These are phyloP conservation scores for Cryphonectria radicalis DNA, from an alignment of 2,329 filamentous ascomycete genomes.

Conservation along the genomic window DNA sequence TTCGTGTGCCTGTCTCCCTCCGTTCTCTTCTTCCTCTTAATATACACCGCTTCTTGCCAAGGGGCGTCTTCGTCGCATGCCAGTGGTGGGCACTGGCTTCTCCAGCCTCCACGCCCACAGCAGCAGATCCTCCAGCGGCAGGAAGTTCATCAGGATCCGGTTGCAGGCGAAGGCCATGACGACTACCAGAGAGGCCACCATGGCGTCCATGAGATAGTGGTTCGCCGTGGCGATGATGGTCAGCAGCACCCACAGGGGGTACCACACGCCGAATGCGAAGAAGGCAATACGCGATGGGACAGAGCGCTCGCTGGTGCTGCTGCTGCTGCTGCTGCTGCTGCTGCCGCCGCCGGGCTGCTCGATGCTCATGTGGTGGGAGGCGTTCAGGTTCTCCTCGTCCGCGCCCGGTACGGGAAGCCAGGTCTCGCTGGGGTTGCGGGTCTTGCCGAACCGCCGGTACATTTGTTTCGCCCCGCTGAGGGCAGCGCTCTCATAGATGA, in stretches of 20 bases:
- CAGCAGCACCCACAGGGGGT: slow-evolving; percentile 57
- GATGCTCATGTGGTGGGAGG: neutral
- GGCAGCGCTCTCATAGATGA: slow-evolving; percentile 53
- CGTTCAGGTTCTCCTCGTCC: slow-evolving; percentile 24
- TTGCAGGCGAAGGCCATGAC: slow-evolving; percentile 60
- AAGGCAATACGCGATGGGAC: slow-evolving; percentile 28
- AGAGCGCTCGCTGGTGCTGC: slow-evolving; percentile 26
- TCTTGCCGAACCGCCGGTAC: slow-evolving; percentile 28
- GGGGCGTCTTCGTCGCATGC: slow-evolving; percentile 31
- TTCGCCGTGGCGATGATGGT: slow-evolving; percentile 67
- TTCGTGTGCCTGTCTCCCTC: neutral
- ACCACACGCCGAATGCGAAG: slow-evolving; percentile 49
- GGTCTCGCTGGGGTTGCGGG: slow-evolving; percentile 23
- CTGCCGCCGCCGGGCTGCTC: neutral
- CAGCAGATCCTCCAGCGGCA: slow-evolving; percentile 68
- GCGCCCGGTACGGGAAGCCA: slow-evolving; percentile 25
- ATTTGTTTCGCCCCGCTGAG: slow-evolving; percentile 27
- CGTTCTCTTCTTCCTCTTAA: slow-evolving; percentile 3
- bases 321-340: slow-evolving; percentile 14
- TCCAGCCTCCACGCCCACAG: slow-evolving; percentile 65
- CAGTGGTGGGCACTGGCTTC: slow-evolving; percentile 61
- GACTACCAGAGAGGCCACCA: slow-evolving; percentile 66
- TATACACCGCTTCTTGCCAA: slow-evolving; percentile 12
- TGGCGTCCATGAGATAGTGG: slow-evolving; percentile 68
- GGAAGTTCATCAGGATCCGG: slow-evolving; percentile 58